Conservation (phyloP, 768 basidiomycete genomes). For the Podaxis sp. region DNA sequence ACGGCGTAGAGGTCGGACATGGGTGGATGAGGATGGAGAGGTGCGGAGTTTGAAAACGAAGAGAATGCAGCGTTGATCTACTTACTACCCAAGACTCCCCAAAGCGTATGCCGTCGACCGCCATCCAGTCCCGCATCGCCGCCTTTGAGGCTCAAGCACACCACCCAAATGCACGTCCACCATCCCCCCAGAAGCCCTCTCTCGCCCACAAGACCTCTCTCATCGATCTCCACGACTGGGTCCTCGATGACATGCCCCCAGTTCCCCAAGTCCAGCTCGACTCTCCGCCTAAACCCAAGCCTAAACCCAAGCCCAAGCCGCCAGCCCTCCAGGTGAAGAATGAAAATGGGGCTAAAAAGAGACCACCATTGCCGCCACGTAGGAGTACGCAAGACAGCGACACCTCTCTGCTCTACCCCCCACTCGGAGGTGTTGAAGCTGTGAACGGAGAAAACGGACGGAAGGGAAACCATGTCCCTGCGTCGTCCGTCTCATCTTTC, state of each 20-base stretch:
- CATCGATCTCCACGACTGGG: constrained; percentile 74
- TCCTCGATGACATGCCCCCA: constrained; percentile 54
- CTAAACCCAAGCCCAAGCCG: constrained; percentile 14
- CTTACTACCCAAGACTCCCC: constrained; percentile 3
- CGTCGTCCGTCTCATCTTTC: constrained; percentile 78
- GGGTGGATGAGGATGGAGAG: constrained; percentile 16
- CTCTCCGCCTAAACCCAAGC: not conserved
- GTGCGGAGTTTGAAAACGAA: constrained; percentile 14
- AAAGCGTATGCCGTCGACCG: constrained; percentile 32
- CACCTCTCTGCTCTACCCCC: constrained; percentile 30
- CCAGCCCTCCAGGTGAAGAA: constrained; percentile 7
- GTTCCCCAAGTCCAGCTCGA: not conserved
- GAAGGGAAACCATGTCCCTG: constrained; percentile 30
- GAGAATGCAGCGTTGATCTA: not conserved
- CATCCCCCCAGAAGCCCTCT: constrained; percentile 51
- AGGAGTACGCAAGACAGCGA: not conserved
- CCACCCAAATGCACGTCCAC: constrained; percentile 27
- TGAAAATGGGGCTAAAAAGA: constrained; percentile 7
- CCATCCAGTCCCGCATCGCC: constrained; percentile 58
- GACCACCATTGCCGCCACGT: constrained; percentile 7
- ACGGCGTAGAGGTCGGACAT: constrained; percentile 68
- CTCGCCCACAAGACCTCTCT: constrained; percentile 58
- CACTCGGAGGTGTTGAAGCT: constrained; percentile 18
- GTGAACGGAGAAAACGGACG: not conserved
- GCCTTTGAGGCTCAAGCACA: constrained; percentile 55